phyloP scores from a whole-genome alignment of 371 early-diverging fungal genomes.

The Syncephalis fuscata region DNA sequence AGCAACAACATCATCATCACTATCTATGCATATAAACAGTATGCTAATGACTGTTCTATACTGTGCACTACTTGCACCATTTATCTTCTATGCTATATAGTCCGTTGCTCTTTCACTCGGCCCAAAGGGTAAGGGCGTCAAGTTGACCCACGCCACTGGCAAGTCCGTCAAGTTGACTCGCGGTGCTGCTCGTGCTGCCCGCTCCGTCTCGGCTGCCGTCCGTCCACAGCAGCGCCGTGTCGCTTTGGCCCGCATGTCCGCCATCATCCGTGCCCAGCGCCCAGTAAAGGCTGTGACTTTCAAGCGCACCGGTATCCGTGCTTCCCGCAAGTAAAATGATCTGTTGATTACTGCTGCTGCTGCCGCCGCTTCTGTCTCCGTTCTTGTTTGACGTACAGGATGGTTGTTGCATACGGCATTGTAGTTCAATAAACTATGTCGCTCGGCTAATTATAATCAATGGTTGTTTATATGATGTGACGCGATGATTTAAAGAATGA shows the following conservation, averaged over 20 bases:
- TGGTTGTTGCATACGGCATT: too few species aligned
- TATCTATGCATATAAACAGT: too few species aligned
- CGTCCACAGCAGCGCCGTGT: conserved; percentile 19
- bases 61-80: too few species aligned
- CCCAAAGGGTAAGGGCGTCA: background rate
- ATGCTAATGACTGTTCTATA: too few species aligned
- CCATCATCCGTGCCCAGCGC: conserved; percentile 45
- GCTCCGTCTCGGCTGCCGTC: background rate
- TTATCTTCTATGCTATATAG: background rate
- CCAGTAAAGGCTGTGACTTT: conserved; percentile 31
- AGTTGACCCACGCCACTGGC: background rate
- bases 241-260: conserved; percentile 67
- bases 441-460: too few species aligned
- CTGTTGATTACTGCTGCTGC: too few species aligned
- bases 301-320: conserved; percentile 30
- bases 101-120: background rate
- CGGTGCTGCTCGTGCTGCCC: background rate
- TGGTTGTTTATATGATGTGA: too few species aligned
- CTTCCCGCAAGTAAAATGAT: conserved; percentile 2
- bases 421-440: too few species aligned
- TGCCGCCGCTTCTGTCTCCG: too few species aligned
- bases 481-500: too few species aligned
- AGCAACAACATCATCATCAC: too few species aligned
- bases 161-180: background rate
- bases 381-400: too few species aligned